Evolutionary conservation across 768 basidiomycete species (phyloP).

Genomic region (Termitomyces sp.): DNA sequence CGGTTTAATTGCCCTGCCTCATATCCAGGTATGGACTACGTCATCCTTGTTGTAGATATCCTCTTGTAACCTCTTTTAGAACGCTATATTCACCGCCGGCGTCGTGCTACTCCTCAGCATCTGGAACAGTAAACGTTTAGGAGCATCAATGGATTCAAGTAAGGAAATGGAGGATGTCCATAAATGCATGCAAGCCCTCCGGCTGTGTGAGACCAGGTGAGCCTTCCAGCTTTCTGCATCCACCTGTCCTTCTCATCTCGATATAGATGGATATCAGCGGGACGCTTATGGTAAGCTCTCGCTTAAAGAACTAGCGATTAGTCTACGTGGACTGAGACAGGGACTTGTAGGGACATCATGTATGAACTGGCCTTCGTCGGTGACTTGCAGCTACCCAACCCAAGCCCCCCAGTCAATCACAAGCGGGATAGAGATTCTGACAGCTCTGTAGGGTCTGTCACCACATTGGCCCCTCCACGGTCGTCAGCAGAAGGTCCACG

Average conservation of each 20-base stretch:
- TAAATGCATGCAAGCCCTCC: conserved; percentile 53
- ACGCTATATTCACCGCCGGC: conserved; percentile 36
- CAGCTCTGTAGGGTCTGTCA: conserved; percentile 26
- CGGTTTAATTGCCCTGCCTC: conserved; percentile 22
- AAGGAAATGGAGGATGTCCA: conserved; percentile 62
- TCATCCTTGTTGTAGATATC: neutral
- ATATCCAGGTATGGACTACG: conserved; percentile 25
- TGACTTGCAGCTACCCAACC: conserved; percentile 59
- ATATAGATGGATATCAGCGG: conserved; percentile 35
- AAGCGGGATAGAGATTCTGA: conserved; percentile 65
- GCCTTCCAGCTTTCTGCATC: neutral
- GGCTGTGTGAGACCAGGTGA: conserved; percentile 29
- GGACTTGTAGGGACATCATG: conserved; percentile 53
- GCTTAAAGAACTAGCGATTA: neutral
- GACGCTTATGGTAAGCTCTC: conserved; percentile 34
- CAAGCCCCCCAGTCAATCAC: conserved; percentile 40
- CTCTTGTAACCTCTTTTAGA: conserved; percentile 17
- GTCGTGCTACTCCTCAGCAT: conserved; percentile 63
- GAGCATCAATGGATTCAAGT: conserved; percentile 39
- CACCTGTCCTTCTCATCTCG: neutral
- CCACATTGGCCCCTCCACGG: neutral
- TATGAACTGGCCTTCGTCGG: conserved; percentile 69
- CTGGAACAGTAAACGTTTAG: conserved; percentile 54
- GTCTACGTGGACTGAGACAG: conserved; percentile 14
- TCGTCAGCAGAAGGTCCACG: conserved; percentile 17